These are phyloP conservation scores for Aspergillus unguis DNA, from an alignment of 2,329 filamentous ascomycete genomes.

Conservation along the genomic window DNA sequence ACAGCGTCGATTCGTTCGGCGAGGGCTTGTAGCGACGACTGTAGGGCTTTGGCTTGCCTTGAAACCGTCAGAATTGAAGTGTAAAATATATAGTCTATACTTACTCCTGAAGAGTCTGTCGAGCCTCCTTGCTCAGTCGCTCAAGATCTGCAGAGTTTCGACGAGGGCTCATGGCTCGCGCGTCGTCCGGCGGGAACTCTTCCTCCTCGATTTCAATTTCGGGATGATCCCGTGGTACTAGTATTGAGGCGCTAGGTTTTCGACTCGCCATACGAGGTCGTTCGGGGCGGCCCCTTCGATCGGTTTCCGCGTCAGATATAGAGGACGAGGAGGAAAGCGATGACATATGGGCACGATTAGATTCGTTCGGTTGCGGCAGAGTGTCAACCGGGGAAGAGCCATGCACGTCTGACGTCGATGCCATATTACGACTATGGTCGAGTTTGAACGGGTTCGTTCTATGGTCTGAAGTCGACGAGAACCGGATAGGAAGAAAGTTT, in stretches of 20 bases:
- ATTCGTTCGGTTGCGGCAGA: constrained; percentile 39
- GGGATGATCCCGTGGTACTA: constrained; percentile 72
- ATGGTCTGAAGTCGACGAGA: constrained; percentile 4
- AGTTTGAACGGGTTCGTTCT: constrained; percentile 7
- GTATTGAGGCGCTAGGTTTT: constrained; percentile 78
- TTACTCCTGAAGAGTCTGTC: constrained; percentile 61
- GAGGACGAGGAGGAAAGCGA: constrained; percentile 47
- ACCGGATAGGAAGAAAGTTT: background rate
- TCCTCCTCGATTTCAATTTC: constrained; percentile 70
- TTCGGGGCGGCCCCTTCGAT: constrained; percentile 45
- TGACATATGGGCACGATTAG: constrained; percentile 39
- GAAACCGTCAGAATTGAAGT: background rate
- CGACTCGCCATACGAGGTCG: constrained; percentile 69
- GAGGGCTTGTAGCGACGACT: constrained; percentile 83
- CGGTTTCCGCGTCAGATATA: constrained; percentile 46
- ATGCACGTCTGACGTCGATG: constrained; percentile 35
- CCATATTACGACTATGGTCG: constrained; percentile 28
- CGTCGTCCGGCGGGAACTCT: constrained; percentile 80
- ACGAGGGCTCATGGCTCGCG: constrained; percentile 89
- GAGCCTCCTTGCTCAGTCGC: constrained; percentile 76
- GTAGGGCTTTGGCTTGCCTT: constrained; percentile 83
- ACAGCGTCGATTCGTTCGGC: constrained; percentile 94
- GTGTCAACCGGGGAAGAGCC: constrained; percentile 38
- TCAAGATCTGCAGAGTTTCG: constrained; percentile 89
- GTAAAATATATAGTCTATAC: constrained; percentile 24